Base-by-base conservation (phyloP, 805 yeast genomes). In the Saccharomycopsis sp. region DNA sequence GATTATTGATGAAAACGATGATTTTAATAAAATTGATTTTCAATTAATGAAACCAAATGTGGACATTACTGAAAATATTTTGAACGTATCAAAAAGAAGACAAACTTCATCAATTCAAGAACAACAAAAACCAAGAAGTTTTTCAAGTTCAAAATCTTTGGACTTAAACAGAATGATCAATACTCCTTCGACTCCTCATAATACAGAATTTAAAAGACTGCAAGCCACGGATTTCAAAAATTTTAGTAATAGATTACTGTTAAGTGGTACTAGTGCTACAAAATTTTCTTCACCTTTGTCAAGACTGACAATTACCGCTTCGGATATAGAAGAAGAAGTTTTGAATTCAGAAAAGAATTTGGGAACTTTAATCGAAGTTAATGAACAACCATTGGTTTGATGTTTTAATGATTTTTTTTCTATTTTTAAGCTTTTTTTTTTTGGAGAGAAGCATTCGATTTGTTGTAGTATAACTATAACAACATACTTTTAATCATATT, bases 321-420 rank as follows among this genome's bases (percentile, higher is more conserved):
- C 33, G 5, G 33, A n/a, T 34, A n/a, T n/a, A n/a, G n/a, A n/a
- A n/a, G n/a, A n/a, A n/a, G n/a, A n/a, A n/a, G n/a, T n/a, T n/a
- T 9, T n/a, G n/a, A 19, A 19, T 12, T 3, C 3, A 12, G 31
- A 21, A 8, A 39, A 33, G 21, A 5, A 4, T 3, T 34, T 43
- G 17, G 23, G 33, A 8, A 38, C 46, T 15, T 35, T 44, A 13
- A 44, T 44, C 27, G 44, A 44, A 37, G 47, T 44, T 33, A 31
- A 40, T n/a, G 47, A 44, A 21, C 42, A 19, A 10, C 10, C 6
- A n/a, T 23, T 23, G 26, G 10, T 23, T 23, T 23, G 6, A 8
- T 6, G 26, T 23, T 23, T 23, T 23, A 23, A 23, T 23, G 10
- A 8, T 23, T 8, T 23, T 23, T 8, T 23, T 23, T 23, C 10